Evolutionary conservation across 2,329 filamentous ascomycete genomes (phyloP).

Genomic region (Pseudogymnoascus sp.): DNA sequence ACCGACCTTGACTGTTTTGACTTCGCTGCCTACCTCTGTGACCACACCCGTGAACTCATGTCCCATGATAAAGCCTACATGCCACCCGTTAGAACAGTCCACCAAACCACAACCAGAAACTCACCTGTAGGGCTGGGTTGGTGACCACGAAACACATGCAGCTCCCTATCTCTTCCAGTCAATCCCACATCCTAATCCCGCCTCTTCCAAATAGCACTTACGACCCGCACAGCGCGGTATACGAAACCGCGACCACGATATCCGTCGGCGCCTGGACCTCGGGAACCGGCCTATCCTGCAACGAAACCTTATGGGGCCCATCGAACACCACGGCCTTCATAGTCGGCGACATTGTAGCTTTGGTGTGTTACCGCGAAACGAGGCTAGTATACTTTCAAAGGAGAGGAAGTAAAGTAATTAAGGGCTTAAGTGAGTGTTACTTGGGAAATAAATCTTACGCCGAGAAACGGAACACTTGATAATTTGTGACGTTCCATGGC

Average conservation of each 20-base stretch:
- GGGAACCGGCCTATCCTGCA: constrained; percentile 76
- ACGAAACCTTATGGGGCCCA: constrained; percentile 63
- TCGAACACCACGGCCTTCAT: constrained; percentile 92
- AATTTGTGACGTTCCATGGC: background rate
- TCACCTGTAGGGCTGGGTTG: constrained; percentile 53
- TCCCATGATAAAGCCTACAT: constrained; percentile 56
- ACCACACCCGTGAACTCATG: constrained; percentile 83
- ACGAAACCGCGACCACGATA: constrained; percentile 74
- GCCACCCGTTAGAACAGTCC: background rate
- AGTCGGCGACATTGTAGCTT: constrained; percentile 31
- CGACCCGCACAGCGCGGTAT: constrained; percentile 84
- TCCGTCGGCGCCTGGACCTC: constrained; percentile 64
- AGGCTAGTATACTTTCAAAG: background rate
- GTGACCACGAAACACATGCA: constrained; percentile 80
- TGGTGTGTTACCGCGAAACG: background rate
- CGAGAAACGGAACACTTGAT: background rate
- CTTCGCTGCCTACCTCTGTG: constrained; percentile 57
- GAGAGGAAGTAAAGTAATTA: background rate
- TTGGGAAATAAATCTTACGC: background rate
- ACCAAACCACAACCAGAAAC: background rate
- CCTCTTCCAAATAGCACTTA: constrained; percentile 37
- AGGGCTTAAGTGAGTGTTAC: no score
- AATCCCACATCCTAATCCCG: background rate
- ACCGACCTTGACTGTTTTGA: constrained; percentile 63
- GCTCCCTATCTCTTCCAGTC: constrained; percentile 48